Base-by-base conservation (phyloP, 139 green algal species). In the Asterochloris sp. region DNA sequence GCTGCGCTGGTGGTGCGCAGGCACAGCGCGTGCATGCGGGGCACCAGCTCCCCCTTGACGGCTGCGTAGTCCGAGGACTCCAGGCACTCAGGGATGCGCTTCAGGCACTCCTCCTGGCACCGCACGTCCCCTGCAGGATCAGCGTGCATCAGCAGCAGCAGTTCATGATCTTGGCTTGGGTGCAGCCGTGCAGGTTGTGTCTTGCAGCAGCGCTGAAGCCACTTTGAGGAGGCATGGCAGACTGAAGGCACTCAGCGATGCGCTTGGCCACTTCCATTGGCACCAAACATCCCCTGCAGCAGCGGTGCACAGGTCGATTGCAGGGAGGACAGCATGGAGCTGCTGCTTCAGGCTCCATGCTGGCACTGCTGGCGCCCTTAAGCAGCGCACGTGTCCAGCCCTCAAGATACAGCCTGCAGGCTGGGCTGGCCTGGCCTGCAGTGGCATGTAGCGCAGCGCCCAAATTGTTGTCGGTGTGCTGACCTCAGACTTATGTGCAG, bases 91-190 rank as follows among this genome's bases (percentile, higher is more conserved):
- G 78, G 73, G 26, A 85, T 76, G 47, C 86, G 76, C 62, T 82
- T 85, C 28, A 94, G 86, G 63, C 82, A 85, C 79, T 95, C 90
- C 82, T 94, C 91, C 79, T 94, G 91, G 1, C 78, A 76, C 24
- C 82, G 66, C 2, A 81, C 67, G 12, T 90, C 86, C 13, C 81
- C 87, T 89, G 82, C 76, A 85, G 0, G 66, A 29, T 0, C 13
- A 17, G 28, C 47, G 23, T 67, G 19, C 38, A 67, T 66, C 4
- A 73, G 61, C 27, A 81, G 13, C 13, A 26, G 19, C 15, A 67
- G 9, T 29, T 47, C 14, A 28, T 13, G 11, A 64, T 63, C 62
- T 62, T 80, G 60, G 28, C 76, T 71, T 80, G 54, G 11, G 27
- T 64, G 26, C 63, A 75, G 12, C 13, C 10, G 62, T 80, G 76